These are phyloP conservation scores for Osmanthus fragrans DNA, from an alignment of 257 asterid genomes.

Conservation along the genomic window DNA sequence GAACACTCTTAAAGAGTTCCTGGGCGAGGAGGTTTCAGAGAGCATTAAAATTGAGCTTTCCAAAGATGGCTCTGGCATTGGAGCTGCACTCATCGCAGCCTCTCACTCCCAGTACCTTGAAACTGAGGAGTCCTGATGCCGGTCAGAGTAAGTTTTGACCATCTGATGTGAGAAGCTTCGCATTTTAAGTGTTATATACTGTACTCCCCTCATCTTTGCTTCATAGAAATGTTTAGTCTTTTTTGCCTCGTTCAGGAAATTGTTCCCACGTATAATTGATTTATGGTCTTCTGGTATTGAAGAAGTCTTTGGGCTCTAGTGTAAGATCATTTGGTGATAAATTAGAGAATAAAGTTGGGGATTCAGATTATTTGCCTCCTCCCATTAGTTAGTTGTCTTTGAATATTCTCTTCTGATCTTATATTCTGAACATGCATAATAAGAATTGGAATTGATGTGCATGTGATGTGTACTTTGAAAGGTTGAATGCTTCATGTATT, in stretches of 20 bases:
- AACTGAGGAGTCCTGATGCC: constrained; percentile 34
- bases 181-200: constrained; percentile 16
- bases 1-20: constrained; percentile 58
- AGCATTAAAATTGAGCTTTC: constrained; percentile 46
- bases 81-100: constrained; percentile 94
- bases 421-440: constrained; percentile 13
- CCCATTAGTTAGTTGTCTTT: not conserved
- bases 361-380: not conserved
- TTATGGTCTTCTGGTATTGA: not conserved
- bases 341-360: constrained; percentile 20
- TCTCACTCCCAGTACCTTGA: constrained; percentile 70
- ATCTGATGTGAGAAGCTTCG: not conserved
- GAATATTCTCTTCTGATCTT: not conserved
- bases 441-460: not conserved
- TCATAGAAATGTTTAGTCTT: not conserved
- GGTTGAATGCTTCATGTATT: not conserved
- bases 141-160: not conserved
- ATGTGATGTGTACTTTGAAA: not conserved
- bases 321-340: not conserved
- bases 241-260: not conserved
- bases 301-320: not conserved
- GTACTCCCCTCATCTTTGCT: not conserved
- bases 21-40: constrained; percentile 58
- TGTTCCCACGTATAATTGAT: not conserved
- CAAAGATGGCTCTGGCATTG: constrained; percentile 85